phyloP scores from a whole-genome alignment of 371 early-diverging fungal genomes.

The Rhizopus sp. region DNA sequence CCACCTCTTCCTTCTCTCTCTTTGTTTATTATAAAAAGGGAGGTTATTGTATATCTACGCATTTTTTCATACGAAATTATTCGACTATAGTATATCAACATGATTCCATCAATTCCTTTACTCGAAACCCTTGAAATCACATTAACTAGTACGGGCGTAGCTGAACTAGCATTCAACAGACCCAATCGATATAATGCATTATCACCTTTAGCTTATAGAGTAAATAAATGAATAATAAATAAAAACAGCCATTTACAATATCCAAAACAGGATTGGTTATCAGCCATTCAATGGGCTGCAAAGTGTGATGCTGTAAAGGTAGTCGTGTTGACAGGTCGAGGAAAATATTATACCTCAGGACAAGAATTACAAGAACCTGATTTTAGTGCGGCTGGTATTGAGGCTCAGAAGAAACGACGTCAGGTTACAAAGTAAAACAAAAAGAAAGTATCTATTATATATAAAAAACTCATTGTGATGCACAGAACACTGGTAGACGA shows the following conservation, averaged over 20 bases:
- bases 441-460: neutral
- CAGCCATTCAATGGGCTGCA: conserved; percentile 61
- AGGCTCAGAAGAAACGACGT: conserved; percentile 23
- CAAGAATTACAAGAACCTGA: conserved; percentile 55
- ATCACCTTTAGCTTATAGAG: conserved; percentile 59
- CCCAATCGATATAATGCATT: conserved; percentile 68
- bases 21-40: neutral
- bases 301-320: conserved; percentile 55
- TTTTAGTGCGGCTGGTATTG: conserved; percentile 35
- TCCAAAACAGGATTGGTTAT: conserved; percentile 57
- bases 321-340: conserved; percentile 67
- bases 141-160: conserved; percentile 57
- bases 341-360: conserved; percentile 70
- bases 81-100: conserved; percentile 4
- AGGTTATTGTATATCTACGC: too few species aligned
- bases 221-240: conserved; percentile 13
- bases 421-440: conserved; percentile 22
- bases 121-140: conserved; percentile 57
- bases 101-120: conserved; percentile 37
- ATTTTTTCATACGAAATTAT: neutral
- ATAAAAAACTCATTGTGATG: conserved; percentile 19
- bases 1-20: conserved; percentile 9
- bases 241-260: neutral
- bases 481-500: conserved; percentile 54
- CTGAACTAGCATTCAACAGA: conserved; percentile 69